These are phyloP conservation scores for Platanthera zijinensis DNA, from an alignment of 106 monocot species.

Conservation along the genomic window DNA sequence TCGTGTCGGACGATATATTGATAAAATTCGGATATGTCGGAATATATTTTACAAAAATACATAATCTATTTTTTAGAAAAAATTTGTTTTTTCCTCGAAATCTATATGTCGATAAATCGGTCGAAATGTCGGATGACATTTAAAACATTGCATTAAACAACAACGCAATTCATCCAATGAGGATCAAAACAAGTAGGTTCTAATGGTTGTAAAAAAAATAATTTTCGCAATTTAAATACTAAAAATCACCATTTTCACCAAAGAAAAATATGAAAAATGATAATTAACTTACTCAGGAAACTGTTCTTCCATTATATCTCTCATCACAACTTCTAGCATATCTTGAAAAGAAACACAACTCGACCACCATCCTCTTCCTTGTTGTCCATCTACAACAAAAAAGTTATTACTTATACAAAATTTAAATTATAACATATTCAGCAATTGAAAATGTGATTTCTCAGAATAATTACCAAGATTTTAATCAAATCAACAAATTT, in stretches of 20 bases:
- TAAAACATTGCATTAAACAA: not conserved
- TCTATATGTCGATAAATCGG: too few relatives aligned
- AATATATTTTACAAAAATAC: too few relatives aligned
- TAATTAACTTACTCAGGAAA: not conserved
- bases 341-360: slow-evolving; percentile 79
- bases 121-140: too few relatives aligned
- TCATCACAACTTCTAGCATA: slow-evolving; percentile 87
- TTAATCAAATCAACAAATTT: slow-evolving; percentile 54
- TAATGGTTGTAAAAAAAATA: not conserved
- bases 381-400: slow-evolving; percentile 49
- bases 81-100: too few relatives aligned
- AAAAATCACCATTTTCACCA: too few relatives aligned
- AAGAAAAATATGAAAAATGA: too few relatives aligned
- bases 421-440: not conserved
- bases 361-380: slow-evolving; percentile 43
- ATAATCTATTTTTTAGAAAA: too few relatives aligned
- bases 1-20: too few relatives aligned
- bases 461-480: slow-evolving; percentile 40
- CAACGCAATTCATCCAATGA: not conserved
- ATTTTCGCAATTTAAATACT: too few relatives aligned
- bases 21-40: too few relatives aligned
- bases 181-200: not conserved
- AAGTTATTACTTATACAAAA: not conserved
- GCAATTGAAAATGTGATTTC: not conserved
- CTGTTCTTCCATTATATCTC: slow-evolving; percentile 60